Conservation (phyloP, 345 rosid genomes). For the Murraya koenigii region DNA sequence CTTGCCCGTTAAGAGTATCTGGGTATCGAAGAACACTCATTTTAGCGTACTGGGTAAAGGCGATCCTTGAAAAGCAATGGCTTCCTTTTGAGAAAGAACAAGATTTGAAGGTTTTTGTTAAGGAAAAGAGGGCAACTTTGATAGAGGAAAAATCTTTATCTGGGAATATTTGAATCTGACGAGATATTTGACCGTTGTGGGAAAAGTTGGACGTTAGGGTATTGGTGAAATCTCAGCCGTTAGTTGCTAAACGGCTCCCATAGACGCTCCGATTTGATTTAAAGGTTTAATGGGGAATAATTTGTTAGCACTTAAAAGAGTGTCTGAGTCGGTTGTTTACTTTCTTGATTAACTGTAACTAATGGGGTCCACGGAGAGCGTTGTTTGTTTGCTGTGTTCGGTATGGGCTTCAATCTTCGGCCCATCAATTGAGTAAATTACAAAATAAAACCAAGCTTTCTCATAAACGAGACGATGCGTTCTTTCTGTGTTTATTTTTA, state of each 20-base stretch:
- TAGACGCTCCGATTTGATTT: conserved; percentile 71
- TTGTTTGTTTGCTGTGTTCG: neutral
- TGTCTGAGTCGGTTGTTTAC: neutral
- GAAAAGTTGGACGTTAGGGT: conserved; percentile 53
- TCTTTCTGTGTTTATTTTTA: neutral
- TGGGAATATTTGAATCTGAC: conserved; percentile 16
- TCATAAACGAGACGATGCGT: neutral
- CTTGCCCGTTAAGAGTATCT: conserved; percentile 39
- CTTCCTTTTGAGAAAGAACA: neutral
- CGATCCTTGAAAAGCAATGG: neutral
- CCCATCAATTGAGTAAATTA: neutral
- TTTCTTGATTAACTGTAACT: neutral
- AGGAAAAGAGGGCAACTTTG: neutral
- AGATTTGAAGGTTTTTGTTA: neutral
- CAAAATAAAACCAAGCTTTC: neutral
- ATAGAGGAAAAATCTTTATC: neutral
- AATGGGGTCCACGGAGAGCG: conserved; percentile 15
- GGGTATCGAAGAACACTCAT: conserved; percentile 60
- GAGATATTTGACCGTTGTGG: conserved; percentile 69
- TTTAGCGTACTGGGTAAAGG: conserved; percentile 7
- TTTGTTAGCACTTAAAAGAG: neutral
- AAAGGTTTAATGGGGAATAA: conserved; percentile 15
- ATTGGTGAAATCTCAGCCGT: conserved; percentile 35
- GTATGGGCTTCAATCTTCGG: neutral
- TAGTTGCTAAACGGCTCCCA: conserved; percentile 37